Evolutionary conservation across 2,329 filamentous ascomycete genomes (phyloP), one percentile per base, ranked within the genome.

Genomic region (Monilinia laxa): DNA sequence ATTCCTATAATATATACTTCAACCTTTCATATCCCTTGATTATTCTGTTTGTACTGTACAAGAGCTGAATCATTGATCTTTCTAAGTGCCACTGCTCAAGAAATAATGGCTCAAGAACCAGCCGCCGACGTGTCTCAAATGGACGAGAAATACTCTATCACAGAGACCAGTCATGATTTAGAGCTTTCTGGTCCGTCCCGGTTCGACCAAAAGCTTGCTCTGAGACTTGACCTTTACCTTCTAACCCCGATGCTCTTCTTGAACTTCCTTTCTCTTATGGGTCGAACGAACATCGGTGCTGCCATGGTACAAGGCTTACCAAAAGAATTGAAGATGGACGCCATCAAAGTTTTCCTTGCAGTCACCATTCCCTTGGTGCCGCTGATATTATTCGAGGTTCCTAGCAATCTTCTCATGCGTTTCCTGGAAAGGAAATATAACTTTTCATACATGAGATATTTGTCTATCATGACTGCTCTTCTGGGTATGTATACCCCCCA

Each of bases 331-430:
- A 67, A 71, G 31, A 67, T 74, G 23, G 69, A 69, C 51, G 64
- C 69, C 31, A 70, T 69, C 65, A 67, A 73, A 58, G 68, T 74
- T 20, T 73, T 74, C n/a, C 47, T 73, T 20, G 68, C 45, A 75
- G 68, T 84, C 68, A 72, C 76, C 0, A 71, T 75, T 35, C 81
- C 83, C 18, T 75, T 83, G 1, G 71, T 81, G 51, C 77, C 79
- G 0, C 81, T 81, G 69, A 78, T 81, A 67, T 31, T 69, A 1
- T 71, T 70, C 7, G 69, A 69, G 54, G 62, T 70, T 40, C 69
- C 68, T 10, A 69, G 67, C 58, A 70, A 70, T 59, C 55, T 68
- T 76, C 86, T 67, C 77, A 77, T 60, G 76, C 57, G 67, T 4
- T 57, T 65, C 78, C 63, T 71, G 11, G 69, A 68, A 14, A 60